phyloP scores from a whole-genome alignment of 306 rosid species.

The Inga oerstediana region DNA sequence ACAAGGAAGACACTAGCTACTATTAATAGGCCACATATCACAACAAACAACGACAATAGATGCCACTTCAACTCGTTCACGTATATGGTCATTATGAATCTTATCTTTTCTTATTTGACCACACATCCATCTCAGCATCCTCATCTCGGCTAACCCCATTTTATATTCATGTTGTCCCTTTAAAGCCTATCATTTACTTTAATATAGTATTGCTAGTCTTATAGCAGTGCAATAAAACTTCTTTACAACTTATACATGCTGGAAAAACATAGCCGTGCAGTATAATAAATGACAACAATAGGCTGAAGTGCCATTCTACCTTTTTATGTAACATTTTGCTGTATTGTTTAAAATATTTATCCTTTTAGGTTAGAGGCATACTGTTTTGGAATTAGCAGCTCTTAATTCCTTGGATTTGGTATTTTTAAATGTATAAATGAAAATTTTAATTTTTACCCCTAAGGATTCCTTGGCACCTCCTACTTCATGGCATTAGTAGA shows the following conservation, averaged over 20 bases:
- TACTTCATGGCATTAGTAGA: not conserved
- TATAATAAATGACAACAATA: not conserved
- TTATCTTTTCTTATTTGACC: too few relatives aligned
- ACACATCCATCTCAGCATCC: too few relatives aligned
- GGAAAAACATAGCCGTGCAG: not conserved
- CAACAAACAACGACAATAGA: not conserved
- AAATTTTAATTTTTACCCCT: not conserved
- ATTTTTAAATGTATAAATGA: not conserved
- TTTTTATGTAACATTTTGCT: not conserved
- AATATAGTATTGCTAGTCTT: too few relatives aligned
- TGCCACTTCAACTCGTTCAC: too few relatives aligned
- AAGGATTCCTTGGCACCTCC: not conserved
- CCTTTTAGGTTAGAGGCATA: not conserved
- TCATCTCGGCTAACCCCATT: too few relatives aligned
- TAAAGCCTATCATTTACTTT: too few relatives aligned
- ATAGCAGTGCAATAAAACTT: not conserved
- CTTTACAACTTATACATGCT: not conserved
- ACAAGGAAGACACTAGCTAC: not conserved
- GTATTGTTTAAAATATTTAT: not conserved
- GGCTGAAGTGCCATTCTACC: not conserved
- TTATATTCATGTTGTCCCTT: too few relatives aligned
- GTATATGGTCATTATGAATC: too few relatives aligned
- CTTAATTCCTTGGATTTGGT: constrained; percentile 7
- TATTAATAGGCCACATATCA: not conserved
- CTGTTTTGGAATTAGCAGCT: not conserved